Percentiles rank a stretch among this genome's conserved stretches.
These are phyloP conservation scores for Casuarina cunninghamiana DNA, from an alignment of 306 rosid genomes.

Conservation along the genomic window DNA sequence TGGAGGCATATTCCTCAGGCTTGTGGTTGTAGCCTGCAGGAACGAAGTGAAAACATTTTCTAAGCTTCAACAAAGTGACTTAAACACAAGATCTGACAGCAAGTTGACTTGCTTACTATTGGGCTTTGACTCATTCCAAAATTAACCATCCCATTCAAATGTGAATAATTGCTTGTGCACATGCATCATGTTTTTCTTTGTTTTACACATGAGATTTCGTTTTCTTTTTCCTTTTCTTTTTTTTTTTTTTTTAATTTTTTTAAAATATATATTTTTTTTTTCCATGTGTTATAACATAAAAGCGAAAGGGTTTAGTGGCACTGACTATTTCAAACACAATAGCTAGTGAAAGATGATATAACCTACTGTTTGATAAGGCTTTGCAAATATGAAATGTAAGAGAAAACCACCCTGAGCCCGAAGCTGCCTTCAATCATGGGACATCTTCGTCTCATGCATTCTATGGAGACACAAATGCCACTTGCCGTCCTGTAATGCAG, in stretches of 20 bases:
- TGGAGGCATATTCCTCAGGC: slow-evolving; percentile 83
- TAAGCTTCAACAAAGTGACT: neutral
- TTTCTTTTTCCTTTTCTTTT: neutral
- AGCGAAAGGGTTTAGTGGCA: slow-evolving; percentile 2
- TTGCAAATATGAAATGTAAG: neutral
- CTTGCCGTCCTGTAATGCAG: no score
- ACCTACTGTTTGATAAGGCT: neutral
- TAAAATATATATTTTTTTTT: no score
- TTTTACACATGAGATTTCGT: neutral
- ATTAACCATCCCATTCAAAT: neutral
- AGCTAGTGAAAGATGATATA: neutral
- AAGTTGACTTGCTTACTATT: neutral
- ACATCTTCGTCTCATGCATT: no score
- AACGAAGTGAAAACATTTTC: slow-evolving; percentile 21
- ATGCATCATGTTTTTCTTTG: neutral
- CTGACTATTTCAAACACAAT: neutral
- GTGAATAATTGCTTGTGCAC: neutral
- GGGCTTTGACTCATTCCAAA: neutral
- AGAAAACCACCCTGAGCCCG: no score
- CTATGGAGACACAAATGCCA: no score
- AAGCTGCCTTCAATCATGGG: no score
- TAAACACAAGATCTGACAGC: neutral
- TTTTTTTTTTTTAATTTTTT: no score
- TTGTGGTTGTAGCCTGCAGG: slow-evolving; percentile 92
- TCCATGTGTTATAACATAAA: neutral